Evolutionary conservation across 192 early-diverging fungal species (phyloP).

Genomic region (Coemansia furcata): DNA sequence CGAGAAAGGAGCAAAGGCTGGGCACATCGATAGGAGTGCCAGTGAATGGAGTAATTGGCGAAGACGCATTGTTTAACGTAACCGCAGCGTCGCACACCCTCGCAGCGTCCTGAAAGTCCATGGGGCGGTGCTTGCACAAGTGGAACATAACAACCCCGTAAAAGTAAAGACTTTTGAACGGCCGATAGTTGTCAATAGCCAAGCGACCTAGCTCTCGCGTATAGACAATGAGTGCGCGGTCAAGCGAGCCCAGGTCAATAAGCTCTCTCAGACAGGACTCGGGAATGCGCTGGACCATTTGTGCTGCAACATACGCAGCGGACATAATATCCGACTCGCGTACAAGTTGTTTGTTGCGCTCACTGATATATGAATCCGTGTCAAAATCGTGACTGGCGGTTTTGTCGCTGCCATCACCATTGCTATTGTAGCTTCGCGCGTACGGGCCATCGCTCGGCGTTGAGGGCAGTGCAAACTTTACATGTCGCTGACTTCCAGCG

Average conservation of each 20-base stretch:
- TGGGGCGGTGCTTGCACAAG: constrained; percentile 5
- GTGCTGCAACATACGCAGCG: background rate
- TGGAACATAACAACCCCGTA: constrained; percentile 30
- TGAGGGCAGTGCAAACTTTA: constrained; percentile 27
- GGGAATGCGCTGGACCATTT: constrained; percentile 30
- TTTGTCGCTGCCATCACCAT: constrained; percentile 8
- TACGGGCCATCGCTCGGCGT: background rate
- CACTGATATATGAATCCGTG: constrained; percentile 8
- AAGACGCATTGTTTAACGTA: constrained; percentile 31
- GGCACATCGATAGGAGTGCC: constrained; percentile 1
- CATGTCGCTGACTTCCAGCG: constrained; percentile 13
- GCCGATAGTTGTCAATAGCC: constrained; percentile 31
- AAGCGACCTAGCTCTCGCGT: constrained; percentile 27
- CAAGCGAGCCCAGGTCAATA: constrained; percentile 28
- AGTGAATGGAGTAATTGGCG: background rate
- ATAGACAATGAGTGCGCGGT: constrained; percentile 20
- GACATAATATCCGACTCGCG: background rate
- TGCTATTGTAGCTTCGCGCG: background rate
- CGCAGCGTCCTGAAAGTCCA: constrained; percentile 8
- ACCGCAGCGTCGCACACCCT: constrained; percentile 37
- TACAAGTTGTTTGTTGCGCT: background rate
- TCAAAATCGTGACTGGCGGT: constrained; percentile 6
- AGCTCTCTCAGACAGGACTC: constrained; percentile 28
- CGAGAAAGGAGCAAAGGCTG: constrained; percentile 28
- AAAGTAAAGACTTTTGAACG: constrained; percentile 40